A percentile compares a stretch with the other conserved stretches of the same genome.
These are phyloP conservation scores for Brassica napus DNA, from an alignment of 345 rosid genomes.

Conservation along the genomic window DNA sequence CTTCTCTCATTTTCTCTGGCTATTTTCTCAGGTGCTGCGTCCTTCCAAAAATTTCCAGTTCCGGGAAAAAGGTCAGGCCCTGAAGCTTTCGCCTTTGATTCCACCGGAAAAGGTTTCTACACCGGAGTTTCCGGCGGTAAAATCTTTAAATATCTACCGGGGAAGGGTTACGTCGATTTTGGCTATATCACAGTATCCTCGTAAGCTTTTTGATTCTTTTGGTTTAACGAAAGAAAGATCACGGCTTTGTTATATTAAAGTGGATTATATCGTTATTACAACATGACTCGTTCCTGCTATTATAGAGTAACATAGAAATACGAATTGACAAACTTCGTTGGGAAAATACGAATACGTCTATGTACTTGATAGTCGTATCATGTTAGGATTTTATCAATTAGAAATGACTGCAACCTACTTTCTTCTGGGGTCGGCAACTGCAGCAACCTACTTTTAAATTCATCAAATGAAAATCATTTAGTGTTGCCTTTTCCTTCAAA, in stretches of 20 bases:
- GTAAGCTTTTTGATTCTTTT: neutral
- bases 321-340: neutral
- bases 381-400: neutral
- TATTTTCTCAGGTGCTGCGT: neutral
- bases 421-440: neutral
- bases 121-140: too few relatives aligned
- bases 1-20: conserved; percentile 27
- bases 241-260: neutral
- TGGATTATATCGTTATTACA: neutral
- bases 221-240: neutral
- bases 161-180: conserved; percentile 26
- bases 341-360: neutral
- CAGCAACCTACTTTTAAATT: neutral
- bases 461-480: neutral
- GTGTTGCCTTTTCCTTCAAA: neutral
- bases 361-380: neutral
- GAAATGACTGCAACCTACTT: neutral
- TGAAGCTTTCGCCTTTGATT: too few relatives aligned
- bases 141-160: conserved; percentile 33
- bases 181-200: conserved; percentile 6
- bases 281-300: neutral
- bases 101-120: too few relatives aligned
- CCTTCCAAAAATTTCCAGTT: too few relatives aligned
- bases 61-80: too few relatives aligned
- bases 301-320: neutral